These are phyloP conservation scores for Colletotrichum falcatum DNA, from an alignment of 2,329 filamentous ascomycete genomes.

Conservation along the genomic window DNA sequence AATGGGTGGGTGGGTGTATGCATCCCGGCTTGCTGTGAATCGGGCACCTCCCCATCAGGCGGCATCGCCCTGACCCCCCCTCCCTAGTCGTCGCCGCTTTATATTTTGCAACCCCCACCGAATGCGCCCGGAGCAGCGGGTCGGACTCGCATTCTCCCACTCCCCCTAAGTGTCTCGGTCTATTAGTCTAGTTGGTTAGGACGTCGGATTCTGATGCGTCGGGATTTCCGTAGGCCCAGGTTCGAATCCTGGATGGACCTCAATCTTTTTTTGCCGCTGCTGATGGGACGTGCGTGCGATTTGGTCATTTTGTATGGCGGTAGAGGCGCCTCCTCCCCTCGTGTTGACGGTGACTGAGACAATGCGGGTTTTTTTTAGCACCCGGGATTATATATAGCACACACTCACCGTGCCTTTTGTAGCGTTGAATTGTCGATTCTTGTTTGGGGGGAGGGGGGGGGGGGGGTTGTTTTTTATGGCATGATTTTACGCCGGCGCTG, in stretches of 20 bases:
- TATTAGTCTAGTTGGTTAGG: constrained; percentile 42
- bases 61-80: background rate
- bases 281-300: no score
- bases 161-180: constrained; percentile 4
- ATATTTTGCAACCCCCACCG: background rate
- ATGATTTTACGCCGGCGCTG: no score
- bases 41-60: background rate
- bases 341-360: no score
- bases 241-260: constrained; percentile 42
- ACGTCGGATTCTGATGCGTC: constrained; percentile 38
- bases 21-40: background rate
- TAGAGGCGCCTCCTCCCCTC: no score
- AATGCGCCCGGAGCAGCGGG: background rate
- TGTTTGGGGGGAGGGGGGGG: no score
- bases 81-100: background rate
- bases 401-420: no score
- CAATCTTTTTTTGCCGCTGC: constrained; percentile 3
- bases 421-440: no score
- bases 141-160: background rate
- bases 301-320: background rate
- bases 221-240: constrained; percentile 37
- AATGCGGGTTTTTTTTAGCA: no score
- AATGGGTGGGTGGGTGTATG: no score
- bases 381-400: no score
- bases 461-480: no score